phyloP scores from a whole-genome alignment of 2,329 filamentous ascomycete genomes.

The Claviceps sp. region DNA sequence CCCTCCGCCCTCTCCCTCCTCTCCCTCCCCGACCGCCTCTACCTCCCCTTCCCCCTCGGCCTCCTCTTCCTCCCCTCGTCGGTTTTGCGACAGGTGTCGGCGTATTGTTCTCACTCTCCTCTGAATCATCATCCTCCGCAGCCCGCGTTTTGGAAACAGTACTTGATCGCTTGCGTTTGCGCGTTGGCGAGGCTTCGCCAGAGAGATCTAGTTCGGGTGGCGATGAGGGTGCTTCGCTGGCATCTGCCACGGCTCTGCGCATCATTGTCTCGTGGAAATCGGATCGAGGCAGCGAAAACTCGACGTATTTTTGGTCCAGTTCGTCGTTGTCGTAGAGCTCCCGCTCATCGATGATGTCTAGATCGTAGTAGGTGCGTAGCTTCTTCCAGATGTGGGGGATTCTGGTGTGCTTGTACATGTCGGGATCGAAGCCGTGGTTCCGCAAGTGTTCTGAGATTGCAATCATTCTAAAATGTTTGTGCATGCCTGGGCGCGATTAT shows the following conservation, averaged over 20 bases:
- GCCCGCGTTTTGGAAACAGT: slow-evolving; percentile 24
- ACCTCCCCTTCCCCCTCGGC: background rate
- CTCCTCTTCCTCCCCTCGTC: slow-evolving; percentile 20
- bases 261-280: slow-evolving; percentile 35
- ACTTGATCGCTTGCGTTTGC: slow-evolving; percentile 33
- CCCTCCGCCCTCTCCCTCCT: slow-evolving; percentile 27
- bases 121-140: slow-evolving; percentile 34
- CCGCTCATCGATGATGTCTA: slow-evolving; percentile 74
- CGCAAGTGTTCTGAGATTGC: slow-evolving; percentile 69
- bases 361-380: slow-evolving; percentile 68
- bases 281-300: slow-evolving; percentile 46
- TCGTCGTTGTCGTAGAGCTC: slow-evolving; percentile 53
- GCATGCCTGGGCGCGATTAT: slow-evolving; percentile 48
- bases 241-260: slow-evolving; percentile 29
- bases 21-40: slow-evolving; percentile 8
- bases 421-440: slow-evolving; percentile 65
- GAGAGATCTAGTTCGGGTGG: slow-evolving; percentile 31
- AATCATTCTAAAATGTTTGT: slow-evolving; percentile 88
- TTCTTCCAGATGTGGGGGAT: slow-evolving; percentile 91
- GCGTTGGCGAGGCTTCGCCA: slow-evolving; percentile 16
- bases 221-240: slow-evolving; percentile 34
- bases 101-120: slow-evolving; percentile 30
- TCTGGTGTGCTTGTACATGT: slow-evolving; percentile 62
- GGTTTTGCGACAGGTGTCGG: slow-evolving; percentile 22
- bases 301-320: slow-evolving; percentile 46